phyloP scores from a whole-genome alignment of 75 land plant species.

The Pinus tabuliformis region DNA sequence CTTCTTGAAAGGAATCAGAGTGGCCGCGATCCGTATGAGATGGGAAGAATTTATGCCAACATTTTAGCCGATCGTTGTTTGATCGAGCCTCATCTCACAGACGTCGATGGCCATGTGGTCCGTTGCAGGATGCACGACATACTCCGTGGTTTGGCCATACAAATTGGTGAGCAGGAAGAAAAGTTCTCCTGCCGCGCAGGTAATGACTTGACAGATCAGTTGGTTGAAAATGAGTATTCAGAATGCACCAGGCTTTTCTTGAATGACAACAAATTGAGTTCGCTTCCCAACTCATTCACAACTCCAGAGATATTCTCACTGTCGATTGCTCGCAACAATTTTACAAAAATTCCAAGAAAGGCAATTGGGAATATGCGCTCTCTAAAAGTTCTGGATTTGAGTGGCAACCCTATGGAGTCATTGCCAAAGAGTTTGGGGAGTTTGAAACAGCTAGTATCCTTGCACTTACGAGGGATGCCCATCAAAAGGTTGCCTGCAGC shows the following conservation, averaged over 20 bases:
- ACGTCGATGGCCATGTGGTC: neutral
- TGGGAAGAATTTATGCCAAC: neutral
- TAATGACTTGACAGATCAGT: neutral
- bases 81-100: neutral
- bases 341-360: neutral
- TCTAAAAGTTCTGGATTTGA: neutral
- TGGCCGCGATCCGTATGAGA: neutral
- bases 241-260: neutral
- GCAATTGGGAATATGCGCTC: neutral
- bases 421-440: neutral
- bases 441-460: neutral
- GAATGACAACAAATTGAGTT: neutral
- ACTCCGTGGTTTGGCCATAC: neutral
- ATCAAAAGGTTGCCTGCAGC: neutral
- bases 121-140: neutral
- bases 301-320: neutral
- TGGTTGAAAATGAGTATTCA: neutral
- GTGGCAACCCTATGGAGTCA: neutral
- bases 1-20: neutral
- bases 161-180: neutral
- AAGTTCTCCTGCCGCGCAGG: neutral
- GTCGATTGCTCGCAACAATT: neutral
- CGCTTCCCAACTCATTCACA: too few species aligned
- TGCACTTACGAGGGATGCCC: neutral
- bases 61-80: conserved; percentile 2